These are phyloP conservation scores for Elaeagnus macrophylla DNA, from an alignment of 306 rosid genomes.

Conservation along the genomic window DNA sequence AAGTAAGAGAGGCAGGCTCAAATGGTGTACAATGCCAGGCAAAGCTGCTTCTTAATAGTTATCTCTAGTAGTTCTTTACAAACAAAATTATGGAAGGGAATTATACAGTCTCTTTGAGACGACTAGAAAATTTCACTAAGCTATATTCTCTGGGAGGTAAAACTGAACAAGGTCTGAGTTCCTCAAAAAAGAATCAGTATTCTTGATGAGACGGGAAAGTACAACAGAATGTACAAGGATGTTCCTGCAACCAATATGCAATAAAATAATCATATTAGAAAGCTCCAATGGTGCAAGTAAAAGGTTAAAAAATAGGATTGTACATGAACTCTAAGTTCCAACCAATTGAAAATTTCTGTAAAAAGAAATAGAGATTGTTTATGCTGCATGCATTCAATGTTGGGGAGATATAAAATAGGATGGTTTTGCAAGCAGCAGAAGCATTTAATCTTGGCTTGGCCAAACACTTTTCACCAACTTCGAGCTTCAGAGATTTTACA, in stretches of 20 bases:
- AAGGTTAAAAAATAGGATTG: no score
- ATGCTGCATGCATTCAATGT: no score
- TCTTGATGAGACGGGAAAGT: constrained; percentile 32
- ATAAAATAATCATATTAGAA: constrained; percentile 21
- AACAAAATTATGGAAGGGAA: constrained; percentile 34
- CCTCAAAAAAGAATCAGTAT: constrained; percentile 42
- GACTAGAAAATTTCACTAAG: constrained; percentile 27
- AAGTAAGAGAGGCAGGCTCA: constrained; percentile 8
- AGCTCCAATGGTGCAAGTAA: constrained; percentile 10
- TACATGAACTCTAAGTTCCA: no score
- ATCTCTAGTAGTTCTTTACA: constrained; percentile 35
- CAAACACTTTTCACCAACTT: no score
- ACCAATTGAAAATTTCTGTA: no score
- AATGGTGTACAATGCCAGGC: constrained; percentile 22
- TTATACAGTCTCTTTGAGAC: constrained; percentile 26
- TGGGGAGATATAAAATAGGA: no score
- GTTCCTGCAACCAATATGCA: constrained; percentile 48
- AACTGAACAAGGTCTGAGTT: constrained; percentile 20
- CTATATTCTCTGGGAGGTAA: constrained; percentile 30
- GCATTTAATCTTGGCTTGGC: no score
- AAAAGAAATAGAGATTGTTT: no score
- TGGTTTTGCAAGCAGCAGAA: no score
- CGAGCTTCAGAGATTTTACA: no score
- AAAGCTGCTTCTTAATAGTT: constrained; percentile 34
- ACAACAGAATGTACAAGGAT: constrained; percentile 42